These are phyloP conservation scores for Trichophyton mentagrophytes DNA, from an alignment of 2,329 filamentous ascomycete species.

Conservation along the genomic window DNA sequence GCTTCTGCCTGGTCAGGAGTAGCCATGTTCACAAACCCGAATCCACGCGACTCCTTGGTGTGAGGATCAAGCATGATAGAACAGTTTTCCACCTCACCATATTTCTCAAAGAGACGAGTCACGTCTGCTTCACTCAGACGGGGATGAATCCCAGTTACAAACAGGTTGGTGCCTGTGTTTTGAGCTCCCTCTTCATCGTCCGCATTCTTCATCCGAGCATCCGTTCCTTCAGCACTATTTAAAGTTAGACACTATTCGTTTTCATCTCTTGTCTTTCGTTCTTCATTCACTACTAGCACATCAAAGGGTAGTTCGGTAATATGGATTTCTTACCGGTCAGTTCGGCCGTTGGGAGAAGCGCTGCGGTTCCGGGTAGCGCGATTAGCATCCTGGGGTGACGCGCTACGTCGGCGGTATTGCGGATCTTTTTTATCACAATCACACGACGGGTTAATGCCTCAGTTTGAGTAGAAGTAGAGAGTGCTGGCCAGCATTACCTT, in stretches of 20 bases:
- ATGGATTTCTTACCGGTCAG: constrained; percentile 33
- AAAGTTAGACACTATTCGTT: not conserved
- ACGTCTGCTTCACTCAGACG: constrained; percentile 82
- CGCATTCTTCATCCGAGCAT: constrained; percentile 33
- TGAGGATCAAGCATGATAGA: constrained; percentile 99
- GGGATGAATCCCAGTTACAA: constrained; percentile 95
- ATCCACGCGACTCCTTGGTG: constrained; percentile 95
- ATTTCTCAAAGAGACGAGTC: constrained; percentile 92
- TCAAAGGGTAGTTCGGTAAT: not conserved
- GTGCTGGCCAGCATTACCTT: constrained; percentile 39
- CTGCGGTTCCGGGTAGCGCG: constrained; percentile 47
- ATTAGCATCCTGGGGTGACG: constrained; percentile 49
- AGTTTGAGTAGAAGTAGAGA: not conserved
- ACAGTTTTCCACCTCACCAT: constrained; percentile 96
- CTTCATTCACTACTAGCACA: not conserved
- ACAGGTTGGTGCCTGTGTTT: constrained; percentile 95
- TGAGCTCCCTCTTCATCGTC: constrained; percentile 61
- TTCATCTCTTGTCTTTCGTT: not conserved
- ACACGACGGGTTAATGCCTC: constrained; percentile 3
- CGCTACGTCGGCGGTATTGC: constrained; percentile 54
- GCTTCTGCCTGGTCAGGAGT: constrained; percentile 90
- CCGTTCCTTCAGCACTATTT: constrained; percentile 1
- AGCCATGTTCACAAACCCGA: constrained; percentile 98
- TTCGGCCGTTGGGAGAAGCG: constrained; percentile 50
- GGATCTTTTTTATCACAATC: constrained; percentile 37